Conservation (phyloP, 768 basidiomycete genomes). For the Suillus occidentalis region DNA sequence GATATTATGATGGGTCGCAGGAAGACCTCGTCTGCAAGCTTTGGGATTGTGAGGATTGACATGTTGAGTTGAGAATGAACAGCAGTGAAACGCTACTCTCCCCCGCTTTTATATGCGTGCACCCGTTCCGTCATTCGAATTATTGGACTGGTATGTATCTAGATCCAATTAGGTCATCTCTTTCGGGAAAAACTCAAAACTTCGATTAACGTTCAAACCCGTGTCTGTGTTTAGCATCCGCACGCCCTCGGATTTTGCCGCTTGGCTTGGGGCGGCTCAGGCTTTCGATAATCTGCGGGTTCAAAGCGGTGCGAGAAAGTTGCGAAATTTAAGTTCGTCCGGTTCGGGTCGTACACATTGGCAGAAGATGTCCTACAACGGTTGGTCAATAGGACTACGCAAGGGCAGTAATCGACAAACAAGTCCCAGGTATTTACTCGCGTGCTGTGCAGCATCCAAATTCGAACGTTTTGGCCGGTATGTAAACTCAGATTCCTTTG, state of each 20-base stretch:
- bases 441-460: not conserved
- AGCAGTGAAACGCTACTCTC: not conserved
- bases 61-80: not conserved
- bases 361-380: not conserved
- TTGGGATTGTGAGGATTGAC: not conserved
- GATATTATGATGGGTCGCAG: not conserved
- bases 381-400: not conserved
- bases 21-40: not conserved
- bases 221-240: not conserved
- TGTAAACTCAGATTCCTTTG: too few species aligned
- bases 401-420: not conserved
- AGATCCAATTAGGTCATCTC: not conserved
- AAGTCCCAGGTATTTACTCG: not conserved
- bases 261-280: not conserved
- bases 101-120: not conserved
- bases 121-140: not conserved
- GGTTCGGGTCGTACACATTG: not conserved
- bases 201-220: not conserved
- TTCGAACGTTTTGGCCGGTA: not conserved
- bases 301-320: not conserved
- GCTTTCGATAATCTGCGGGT: too few species aligned
- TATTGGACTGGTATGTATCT: not conserved
- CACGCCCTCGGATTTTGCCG: not conserved
- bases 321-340: not conserved
- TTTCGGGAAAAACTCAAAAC: not conserved